A percentile compares a stretch with the other conserved stretches of the same genome.
Conservation (phyloP, 2,329 filamentous ascomycete species). For the Colletotrichum ledebouriae region DNA sequence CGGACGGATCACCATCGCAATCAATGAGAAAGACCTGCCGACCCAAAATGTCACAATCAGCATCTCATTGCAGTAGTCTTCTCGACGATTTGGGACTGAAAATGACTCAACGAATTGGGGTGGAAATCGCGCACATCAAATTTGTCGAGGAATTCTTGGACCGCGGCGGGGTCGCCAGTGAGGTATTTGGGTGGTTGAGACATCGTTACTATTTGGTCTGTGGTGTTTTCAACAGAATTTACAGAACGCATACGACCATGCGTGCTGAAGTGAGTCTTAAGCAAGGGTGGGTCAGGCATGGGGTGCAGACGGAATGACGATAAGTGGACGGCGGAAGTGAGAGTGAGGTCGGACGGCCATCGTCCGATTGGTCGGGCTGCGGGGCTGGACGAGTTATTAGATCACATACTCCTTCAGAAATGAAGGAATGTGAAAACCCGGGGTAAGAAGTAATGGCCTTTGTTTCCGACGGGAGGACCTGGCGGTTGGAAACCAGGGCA, state of each 20-base stretch:
- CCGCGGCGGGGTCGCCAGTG: slow-evolving; percentile 81
- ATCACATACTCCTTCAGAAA: background rate
- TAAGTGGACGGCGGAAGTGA: slow-evolving; percentile 21
- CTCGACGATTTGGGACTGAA: background rate
- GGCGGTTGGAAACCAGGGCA: background rate
- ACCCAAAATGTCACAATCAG: slow-evolving; percentile 42
- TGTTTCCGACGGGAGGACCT: background rate
- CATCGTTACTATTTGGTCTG: slow-evolving; percentile 46
- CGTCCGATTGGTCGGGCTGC: slow-evolving; percentile 35
- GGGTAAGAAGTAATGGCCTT: background rate
- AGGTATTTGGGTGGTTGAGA: slow-evolving; percentile 71
- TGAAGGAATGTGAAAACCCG: background rate
- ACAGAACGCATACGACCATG: slow-evolving; percentile 1
- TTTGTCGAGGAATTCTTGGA: slow-evolving; percentile 86
- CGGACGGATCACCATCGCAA: slow-evolving; percentile 80
- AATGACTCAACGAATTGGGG: slow-evolving; percentile 36
- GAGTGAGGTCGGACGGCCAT: slow-evolving; percentile 38
- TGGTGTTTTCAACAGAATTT: slow-evolving; percentile 28
- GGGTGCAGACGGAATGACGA: slow-evolving; percentile 19
- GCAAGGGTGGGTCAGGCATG: slow-evolving; percentile 18
- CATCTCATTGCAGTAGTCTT: slow-evolving; percentile 18
- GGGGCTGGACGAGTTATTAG: slow-evolving; percentile 13
- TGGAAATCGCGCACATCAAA: slow-evolving; percentile 82
- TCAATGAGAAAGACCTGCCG: slow-evolving; percentile 90
- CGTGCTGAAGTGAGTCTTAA: slow-evolving; percentile 28